These are phyloP conservation scores for Fusarium piperis DNA, from an alignment of 2,329 filamentous ascomycete species.

Conservation along the genomic window DNA sequence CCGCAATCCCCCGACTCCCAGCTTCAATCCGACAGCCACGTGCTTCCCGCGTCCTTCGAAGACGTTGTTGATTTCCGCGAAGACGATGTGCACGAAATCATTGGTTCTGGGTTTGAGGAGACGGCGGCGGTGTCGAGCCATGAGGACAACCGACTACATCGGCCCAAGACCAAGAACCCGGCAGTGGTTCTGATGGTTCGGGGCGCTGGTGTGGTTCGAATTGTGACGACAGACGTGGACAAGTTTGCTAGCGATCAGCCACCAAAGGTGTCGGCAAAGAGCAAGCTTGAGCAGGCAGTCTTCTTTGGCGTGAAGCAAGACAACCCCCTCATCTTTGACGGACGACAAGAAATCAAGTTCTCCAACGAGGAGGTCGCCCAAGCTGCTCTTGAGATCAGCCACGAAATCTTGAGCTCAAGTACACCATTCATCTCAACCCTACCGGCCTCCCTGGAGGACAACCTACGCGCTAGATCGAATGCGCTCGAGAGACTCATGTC, in stretches of 20 bases:
- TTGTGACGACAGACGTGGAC: constrained; percentile 67
- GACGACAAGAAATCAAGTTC: constrained; percentile 73
- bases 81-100: constrained; percentile 69
- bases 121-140: constrained; percentile 47
- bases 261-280: constrained; percentile 79
- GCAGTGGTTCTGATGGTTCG: constrained; percentile 70
- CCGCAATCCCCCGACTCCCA: constrained; percentile 81
- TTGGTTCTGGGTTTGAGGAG: constrained; percentile 73
- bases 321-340: constrained; percentile 88
- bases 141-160: constrained; percentile 61
- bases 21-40: constrained; percentile 72
- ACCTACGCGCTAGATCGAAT: constrained; percentile 76
- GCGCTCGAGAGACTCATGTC: constrained; percentile 80
- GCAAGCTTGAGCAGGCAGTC: constrained; percentile 92
- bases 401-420: constrained; percentile 81
- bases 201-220: constrained; percentile 68
- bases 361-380: constrained; percentile 74
- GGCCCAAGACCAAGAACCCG: constrained; percentile 69
- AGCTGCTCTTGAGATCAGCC: constrained; percentile 82
- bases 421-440: constrained; percentile 78
- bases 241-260: constrained; percentile 67
- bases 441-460: constrained; percentile 81
- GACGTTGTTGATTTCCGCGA: constrained; percentile 84
- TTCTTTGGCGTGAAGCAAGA: constrained; percentile 86
- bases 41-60: constrained; percentile 76